Percentiles rank a stretch among this genome's conserved stretches.
phyloP scores from a whole-genome alignment of 2,329 filamentous ascomycete genomes.

The Fonsecaea erecta region DNA sequence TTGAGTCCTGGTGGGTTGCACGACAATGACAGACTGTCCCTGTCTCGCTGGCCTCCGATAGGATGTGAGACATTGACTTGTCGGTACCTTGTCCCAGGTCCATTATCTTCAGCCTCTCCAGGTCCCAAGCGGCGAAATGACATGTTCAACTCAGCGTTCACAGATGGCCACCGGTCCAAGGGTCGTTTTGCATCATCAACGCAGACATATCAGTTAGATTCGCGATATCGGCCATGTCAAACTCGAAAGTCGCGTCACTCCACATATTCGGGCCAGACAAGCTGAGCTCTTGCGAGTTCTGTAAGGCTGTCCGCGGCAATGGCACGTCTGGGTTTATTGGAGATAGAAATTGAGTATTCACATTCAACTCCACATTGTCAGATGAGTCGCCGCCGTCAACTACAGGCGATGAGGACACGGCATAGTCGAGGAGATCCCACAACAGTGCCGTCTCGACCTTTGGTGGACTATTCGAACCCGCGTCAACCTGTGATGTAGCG shows the following conservation, averaged over 20 bases:
- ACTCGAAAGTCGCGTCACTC: slow-evolving; percentile 26
- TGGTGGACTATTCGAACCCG: slow-evolving; percentile 19
- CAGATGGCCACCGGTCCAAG: slow-evolving; percentile 24
- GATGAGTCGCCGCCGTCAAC: slow-evolving; percentile 22
- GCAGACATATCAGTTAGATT: slow-evolving; percentile 24
- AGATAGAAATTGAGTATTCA: slow-evolving; percentile 35
- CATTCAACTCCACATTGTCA: slow-evolving; percentile 30
- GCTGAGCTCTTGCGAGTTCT: not conserved
- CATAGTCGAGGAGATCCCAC: slow-evolving; percentile 35
- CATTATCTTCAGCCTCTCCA: not conserved
- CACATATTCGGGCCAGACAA: slow-evolving; percentile 15
- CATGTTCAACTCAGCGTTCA: slow-evolving; percentile 1
- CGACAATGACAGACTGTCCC: not conserved
- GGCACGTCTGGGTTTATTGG: slow-evolving; percentile 25
- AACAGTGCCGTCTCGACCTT: slow-evolving; percentile 32
- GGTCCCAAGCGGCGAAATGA: not conserved
- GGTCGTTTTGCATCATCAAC: slow-evolving; percentile 21
- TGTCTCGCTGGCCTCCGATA: not conserved
- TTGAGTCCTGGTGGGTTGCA: not conserved
- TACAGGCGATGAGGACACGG: slow-evolving; percentile 27
- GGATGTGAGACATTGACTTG: not conserved
- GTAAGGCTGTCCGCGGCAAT: not conserved
- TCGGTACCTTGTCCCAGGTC: not conserved
- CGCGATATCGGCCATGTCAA: slow-evolving; percentile 31
- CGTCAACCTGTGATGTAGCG: slow-evolving; percentile 8